Evolutionary conservation across 495 filamentous ascomycete species (phyloP), one percentile per base, ranked within the genome.

Genomic region (Xylaria castorea): DNA sequence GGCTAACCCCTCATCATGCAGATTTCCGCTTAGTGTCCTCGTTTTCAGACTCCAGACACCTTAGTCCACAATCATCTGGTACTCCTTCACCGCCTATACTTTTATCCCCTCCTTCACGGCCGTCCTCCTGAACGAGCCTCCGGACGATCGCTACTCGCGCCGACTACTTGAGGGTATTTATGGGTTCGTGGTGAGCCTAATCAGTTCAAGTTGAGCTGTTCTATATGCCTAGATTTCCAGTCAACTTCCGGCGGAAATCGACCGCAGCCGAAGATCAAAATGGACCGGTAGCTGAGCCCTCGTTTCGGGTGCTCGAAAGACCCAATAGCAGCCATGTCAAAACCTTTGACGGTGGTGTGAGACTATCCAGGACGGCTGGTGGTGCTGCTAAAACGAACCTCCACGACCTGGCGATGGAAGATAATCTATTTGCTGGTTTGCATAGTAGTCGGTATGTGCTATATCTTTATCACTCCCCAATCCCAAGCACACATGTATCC

Each of bases 401-500:
- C 32, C 74, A 78, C 16, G 81, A 84, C 34, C 78, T 79, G 71
- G 82, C 67, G 72, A 82, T 76, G 73, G 86, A 83, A 58, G 88
- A 84, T 82, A 91, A 85, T 82, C 90, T 85, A 66, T 88, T 89
- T 73, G 85, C 84, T 32, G 83, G 83, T 67, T 77, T 89, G 66
- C 84, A 86, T 61, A 80, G 81, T n/a, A 87, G 87, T 77, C 84
- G 87, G 87, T 89, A 85, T 60, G 87, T 82, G 51, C 34, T 42
- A 70, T 42, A 70, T 27, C 57, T 30, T 12, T 36, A 50, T 5
- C 3, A 4, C 38, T 30, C 38, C 27, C 22, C 20, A 16, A 63
- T 8, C 12, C 16, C 34, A 25, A 40, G 27, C 58, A 51, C 36
- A 60, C 22, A 20, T 34, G 6, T 30, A 53, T 18, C 44, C 30